phyloP scores from a whole-genome alignment of 495 filamentous ascomycete genomes.

The Xylaria scruposa region DNA sequence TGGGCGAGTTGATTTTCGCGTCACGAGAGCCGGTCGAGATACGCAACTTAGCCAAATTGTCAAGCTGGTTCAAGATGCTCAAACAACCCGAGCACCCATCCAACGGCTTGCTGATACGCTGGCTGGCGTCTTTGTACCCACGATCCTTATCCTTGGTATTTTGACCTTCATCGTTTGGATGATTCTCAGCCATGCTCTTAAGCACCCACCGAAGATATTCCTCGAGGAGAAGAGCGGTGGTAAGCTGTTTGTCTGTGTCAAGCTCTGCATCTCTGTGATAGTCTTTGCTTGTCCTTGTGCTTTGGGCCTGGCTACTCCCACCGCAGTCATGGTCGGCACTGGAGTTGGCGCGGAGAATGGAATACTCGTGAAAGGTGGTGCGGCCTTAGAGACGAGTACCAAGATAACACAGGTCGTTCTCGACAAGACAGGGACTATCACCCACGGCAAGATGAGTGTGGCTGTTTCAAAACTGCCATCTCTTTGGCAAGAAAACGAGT shows the following conservation, averaged over 20 bases:
- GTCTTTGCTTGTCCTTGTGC: constrained; percentile 98
- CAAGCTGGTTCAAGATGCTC: constrained; percentile 93
- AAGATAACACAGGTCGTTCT: constrained; percentile 93
- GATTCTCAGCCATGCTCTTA: constrained; percentile 84
- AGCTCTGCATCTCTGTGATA: constrained; percentile 98
- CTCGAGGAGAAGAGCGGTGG: constrained; percentile 80
- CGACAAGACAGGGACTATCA: constrained; percentile 98
- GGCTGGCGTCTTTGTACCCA: constrained; percentile 93
- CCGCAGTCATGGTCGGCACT: constrained; percentile 98
- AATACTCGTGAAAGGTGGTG: constrained; percentile 95
- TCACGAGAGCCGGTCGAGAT: constrained; percentile 90
- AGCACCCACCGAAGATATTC: constrained; percentile 87
- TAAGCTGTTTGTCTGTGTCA: constrained; percentile 92
- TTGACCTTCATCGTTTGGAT: constrained; percentile 93
- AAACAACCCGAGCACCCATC: constrained; percentile 93
- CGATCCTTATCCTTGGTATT: constrained; percentile 82
- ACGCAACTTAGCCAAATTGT: constrained; percentile 98
- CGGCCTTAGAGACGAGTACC: constrained; percentile 89
- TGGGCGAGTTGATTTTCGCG: constrained; percentile 88
- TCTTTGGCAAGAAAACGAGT: constrained; percentile 72
- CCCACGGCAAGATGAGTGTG: constrained; percentile 92
- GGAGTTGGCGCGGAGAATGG: constrained; percentile 96
- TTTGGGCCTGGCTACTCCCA: constrained; percentile 90
- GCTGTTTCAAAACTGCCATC: constrained; percentile 69
- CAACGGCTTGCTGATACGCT: constrained; percentile 91